Evolutionary conservation across 2,329 filamentous ascomycete genomes (phyloP).

Genomic region (Penicillium crustosum): DNA sequence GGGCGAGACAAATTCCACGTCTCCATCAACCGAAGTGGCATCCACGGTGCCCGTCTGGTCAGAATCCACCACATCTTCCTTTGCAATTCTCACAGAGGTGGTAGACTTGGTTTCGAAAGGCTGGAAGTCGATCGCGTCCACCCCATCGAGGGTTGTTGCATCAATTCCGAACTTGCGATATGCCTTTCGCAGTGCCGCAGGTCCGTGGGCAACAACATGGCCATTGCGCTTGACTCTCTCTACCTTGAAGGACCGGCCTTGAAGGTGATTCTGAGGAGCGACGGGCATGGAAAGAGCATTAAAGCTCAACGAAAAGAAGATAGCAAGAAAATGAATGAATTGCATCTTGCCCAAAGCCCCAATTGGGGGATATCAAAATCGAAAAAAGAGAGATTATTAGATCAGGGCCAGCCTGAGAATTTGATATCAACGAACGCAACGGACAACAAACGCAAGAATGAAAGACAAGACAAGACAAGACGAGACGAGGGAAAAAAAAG

Average conservation of each 20-base stretch:
- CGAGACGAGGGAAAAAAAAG: not conserved
- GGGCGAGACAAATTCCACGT: conserved; percentile 68
- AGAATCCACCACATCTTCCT: conserved; percentile 25
- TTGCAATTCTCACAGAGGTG: conserved; percentile 26
- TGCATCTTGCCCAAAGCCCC: conserved; percentile 26
- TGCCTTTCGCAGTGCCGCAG: conserved; percentile 62
- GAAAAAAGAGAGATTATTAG: conserved; percentile 18
- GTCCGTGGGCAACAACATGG: conserved; percentile 59
- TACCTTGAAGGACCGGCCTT: conserved; percentile 59
- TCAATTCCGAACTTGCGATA: conserved; percentile 67
- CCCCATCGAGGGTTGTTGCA: conserved; percentile 40
- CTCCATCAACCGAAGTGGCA: conserved; percentile 64
- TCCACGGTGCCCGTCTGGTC: conserved; percentile 58
- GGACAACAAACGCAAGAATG: not conserved
- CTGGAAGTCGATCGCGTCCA: conserved; percentile 38
- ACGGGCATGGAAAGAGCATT: conserved; percentile 38
- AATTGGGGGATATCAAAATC: conserved; percentile 1
- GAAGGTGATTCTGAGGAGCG: conserved; percentile 17
- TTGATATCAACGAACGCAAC: conserved; percentile 4
- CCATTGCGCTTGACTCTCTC: conserved; percentile 57
- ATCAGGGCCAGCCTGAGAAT: conserved; percentile 12
- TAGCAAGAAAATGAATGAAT: conserved; percentile 28
- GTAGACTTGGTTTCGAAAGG: conserved; percentile 29
- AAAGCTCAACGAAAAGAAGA: conserved; percentile 34
- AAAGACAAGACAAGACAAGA: not conserved